Conservation (phyloP, 148 eudicot species). For the Rhododendron molle region DNA sequence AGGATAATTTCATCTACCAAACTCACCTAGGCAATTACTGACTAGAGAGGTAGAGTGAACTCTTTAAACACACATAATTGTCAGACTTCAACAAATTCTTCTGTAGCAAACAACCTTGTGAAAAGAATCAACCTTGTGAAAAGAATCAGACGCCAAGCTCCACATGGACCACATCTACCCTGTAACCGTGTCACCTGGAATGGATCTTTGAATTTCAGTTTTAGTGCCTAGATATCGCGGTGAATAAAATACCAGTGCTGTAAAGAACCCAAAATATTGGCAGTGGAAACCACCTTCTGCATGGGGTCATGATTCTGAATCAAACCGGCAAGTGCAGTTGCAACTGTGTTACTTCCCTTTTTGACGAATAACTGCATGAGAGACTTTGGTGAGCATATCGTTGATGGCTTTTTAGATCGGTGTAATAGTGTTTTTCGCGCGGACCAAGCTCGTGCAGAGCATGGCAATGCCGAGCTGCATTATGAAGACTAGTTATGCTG, state of each 20-base stretch:
- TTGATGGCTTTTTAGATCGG: background rate
- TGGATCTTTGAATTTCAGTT: conserved; percentile 49
- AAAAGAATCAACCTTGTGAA: conserved; percentile 52
- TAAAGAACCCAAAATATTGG: conserved; percentile 43
- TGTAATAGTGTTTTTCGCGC: too few species aligned
- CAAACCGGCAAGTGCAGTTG: conserved; percentile 54
- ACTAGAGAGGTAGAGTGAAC: too few species aligned
- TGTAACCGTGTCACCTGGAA: conserved; percentile 55
- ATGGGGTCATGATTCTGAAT: conserved; percentile 49
- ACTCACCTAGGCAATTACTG: too few species aligned
- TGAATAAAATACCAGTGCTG: conserved; percentile 52
- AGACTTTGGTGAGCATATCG: background rate
- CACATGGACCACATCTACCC: conserved; percentile 37
- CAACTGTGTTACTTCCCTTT: conserved; percentile 34
- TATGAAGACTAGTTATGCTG: too few species aligned
- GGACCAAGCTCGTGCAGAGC: too few species aligned
- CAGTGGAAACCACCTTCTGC: conserved; percentile 39
- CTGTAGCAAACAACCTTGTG: conserved; percentile 52
- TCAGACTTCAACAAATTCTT: conserved; percentile 49
- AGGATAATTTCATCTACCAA: too few species aligned
- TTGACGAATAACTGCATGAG: background rate
- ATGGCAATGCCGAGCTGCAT: too few species aligned
- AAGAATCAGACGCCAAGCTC: conserved; percentile 49
- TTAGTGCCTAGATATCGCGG: conserved; percentile 37
- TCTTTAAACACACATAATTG: too few species aligned